Conservation (phyloP, 805 yeast species). For the Limtongia smithiae region DNA sequence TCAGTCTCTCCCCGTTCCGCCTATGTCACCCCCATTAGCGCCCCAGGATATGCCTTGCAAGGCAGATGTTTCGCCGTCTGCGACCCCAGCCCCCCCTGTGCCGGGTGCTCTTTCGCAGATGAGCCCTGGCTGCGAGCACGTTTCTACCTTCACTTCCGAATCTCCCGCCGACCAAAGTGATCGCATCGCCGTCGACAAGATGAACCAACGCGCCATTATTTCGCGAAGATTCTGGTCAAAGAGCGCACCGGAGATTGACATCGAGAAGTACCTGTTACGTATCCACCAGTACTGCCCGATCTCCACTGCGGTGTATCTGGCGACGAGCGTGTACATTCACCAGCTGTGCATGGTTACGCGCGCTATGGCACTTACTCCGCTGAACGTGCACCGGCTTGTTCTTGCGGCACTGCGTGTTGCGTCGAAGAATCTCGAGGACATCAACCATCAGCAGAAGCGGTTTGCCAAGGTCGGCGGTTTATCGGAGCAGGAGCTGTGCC, state of each 20-base stretch:
- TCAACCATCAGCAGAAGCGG: constrained; percentile 45
- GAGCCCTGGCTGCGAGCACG: constrained; percentile 7
- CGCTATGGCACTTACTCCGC: constrained; percentile 37
- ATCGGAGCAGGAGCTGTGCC: constrained; percentile 43
- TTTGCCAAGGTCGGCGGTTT: constrained; percentile 50
- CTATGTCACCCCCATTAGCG: constrained; percentile 6
- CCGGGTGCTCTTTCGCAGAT: constrained; percentile 1
- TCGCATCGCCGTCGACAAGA: constrained; percentile 6
- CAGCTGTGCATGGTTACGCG: constrained; percentile 35
- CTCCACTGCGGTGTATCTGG: constrained; percentile 40
- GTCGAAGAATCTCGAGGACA: constrained; percentile 49
- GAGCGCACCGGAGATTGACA: constrained; percentile 34
- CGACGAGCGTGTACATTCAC: constrained; percentile 39
- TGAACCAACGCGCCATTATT: constrained; percentile 25
- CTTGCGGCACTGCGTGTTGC: constrained; percentile 47
- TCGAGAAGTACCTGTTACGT: constrained; percentile 37
- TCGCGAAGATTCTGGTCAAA: constrained; percentile 37
- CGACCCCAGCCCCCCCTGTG: not conserved
- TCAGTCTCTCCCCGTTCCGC: constrained; percentile 1
- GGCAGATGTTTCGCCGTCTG: constrained; percentile 3
- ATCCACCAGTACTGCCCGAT: constrained; percentile 42
- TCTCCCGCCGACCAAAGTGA: constrained; percentile 1
- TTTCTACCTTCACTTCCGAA: not conserved
- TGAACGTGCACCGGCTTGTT: constrained; percentile 44
- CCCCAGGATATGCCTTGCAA: constrained; percentile 4